These are phyloP conservation scores for Hypoxylon trugodes DNA, from an alignment of 495 filamentous ascomycete genomes.

Conservation along the genomic window DNA sequence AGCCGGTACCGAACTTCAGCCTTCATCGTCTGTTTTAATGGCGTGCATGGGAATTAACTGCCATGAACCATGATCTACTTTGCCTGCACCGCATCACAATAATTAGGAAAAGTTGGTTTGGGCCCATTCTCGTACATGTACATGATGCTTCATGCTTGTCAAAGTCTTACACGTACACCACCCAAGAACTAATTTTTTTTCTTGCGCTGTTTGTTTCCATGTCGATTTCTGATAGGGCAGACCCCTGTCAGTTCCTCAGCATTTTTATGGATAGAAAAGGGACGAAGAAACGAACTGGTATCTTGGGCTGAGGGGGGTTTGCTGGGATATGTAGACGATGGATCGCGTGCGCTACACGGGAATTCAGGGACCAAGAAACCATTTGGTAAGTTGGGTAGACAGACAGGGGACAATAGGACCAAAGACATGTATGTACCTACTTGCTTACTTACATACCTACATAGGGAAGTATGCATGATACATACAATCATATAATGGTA, in stretches of 20 bases:
- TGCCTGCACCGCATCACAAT: conserved; percentile 42
- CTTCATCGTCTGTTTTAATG: conserved; percentile 40
- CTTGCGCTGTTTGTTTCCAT: conserved; percentile 38
- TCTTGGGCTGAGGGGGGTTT: conserved; percentile 25
- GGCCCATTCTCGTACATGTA: conserved; percentile 42
- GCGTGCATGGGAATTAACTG: conserved; percentile 41
- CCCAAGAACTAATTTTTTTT: conserved; percentile 25
- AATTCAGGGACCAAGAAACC: conserved; percentile 34
- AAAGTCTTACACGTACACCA: conserved; percentile 28
- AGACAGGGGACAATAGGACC: conserved; percentile 14
- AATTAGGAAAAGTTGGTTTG: conserved; percentile 45
- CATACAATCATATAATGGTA: too few relatives aligned
- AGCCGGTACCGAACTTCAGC: conserved; percentile 41
- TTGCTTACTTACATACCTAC: too few relatives aligned
- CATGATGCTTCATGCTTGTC: conserved; percentile 46
- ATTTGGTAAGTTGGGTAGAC: conserved; percentile 15
- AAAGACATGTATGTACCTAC: neutral
- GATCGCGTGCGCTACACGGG: conserved; percentile 30
- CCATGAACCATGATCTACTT: conserved; percentile 50
- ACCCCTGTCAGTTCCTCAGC: conserved; percentile 28
- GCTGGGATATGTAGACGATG: conserved; percentile 1
- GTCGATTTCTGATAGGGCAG: conserved; percentile 33
- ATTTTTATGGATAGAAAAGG: conserved; percentile 5
- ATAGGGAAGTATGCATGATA: conserved; percentile 19
- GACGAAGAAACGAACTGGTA: conserved; percentile 13